These are phyloP conservation scores for Brettanomyces anomalus DNA, from an alignment of 805 yeast genomes.

Conservation along the genomic window DNA sequence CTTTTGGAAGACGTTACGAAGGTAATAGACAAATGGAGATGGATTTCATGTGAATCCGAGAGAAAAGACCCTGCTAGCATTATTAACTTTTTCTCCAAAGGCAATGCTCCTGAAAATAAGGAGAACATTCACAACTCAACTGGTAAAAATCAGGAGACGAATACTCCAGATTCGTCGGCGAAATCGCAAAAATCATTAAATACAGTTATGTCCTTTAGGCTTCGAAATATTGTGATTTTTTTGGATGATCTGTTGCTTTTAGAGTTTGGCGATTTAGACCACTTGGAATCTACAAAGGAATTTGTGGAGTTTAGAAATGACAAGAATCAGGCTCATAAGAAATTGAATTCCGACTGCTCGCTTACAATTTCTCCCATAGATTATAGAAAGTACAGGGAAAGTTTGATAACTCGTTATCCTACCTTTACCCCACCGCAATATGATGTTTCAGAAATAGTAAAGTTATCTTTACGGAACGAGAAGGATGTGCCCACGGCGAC, in stretches of 20 bases:
- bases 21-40: slow-evolving; percentile 60
- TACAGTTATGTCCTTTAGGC: slow-evolving; percentile 27
- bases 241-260: slow-evolving; percentile 45
- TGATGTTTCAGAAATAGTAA: slow-evolving; percentile 35
- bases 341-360: background rate
- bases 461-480: slow-evolving; percentile 16
- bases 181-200: slow-evolving; percentile 17
- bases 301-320: slow-evolving; percentile 34
- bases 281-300: slow-evolving; percentile 34
- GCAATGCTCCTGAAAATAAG: background rate
- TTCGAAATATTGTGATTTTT: slow-evolving; percentile 47
- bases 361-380: slow-evolving; percentile 67
- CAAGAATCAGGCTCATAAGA: background rate
- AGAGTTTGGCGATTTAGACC: slow-evolving; percentile 50
- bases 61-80: slow-evolving; percentile 10
- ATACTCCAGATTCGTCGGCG: background rate
- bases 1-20: slow-evolving; percentile 36
- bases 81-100: slow-evolving; percentile 6
- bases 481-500: slow-evolving; percentile 4
- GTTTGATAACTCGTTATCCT: slow-evolving; percentile 68
- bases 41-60: slow-evolving; percentile 28
- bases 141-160: background rate
- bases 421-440: slow-evolving; percentile 46
- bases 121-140: background rate
- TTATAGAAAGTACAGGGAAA: slow-evolving; percentile 71